Percentiles rank a stretch among this genome's conserved stretches.
Conservation (phyloP, 2,329 filamentous ascomycete genomes). For the Magnaporthiopsis incrustans region DNA sequence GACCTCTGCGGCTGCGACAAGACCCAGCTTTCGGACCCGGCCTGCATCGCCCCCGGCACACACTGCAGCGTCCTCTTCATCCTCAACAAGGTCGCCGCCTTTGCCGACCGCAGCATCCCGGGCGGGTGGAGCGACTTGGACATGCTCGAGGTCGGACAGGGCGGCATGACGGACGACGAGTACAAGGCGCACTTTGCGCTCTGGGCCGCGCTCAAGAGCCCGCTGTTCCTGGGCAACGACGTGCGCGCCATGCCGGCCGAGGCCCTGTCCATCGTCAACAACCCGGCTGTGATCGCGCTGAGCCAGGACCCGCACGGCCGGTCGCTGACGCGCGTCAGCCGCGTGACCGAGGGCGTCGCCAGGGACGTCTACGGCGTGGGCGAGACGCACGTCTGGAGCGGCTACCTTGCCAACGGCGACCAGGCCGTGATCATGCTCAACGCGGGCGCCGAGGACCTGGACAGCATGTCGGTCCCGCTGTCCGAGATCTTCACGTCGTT, state of each 20-base stretch:
- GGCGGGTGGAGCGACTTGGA: slow-evolving; percentile 16
- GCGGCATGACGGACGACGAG: slow-evolving; percentile 15
- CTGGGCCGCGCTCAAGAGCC: slow-evolving; percentile 15
- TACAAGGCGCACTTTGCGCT: slow-evolving; percentile 16
- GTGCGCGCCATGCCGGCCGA: slow-evolving; percentile 19
- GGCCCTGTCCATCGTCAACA: slow-evolving; percentile 30
- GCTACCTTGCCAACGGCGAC: slow-evolving; percentile 34
- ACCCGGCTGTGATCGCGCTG: slow-evolving; percentile 33
- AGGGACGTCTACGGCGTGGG: slow-evolving; percentile 11
- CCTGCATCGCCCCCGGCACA: slow-evolving; percentile 14
- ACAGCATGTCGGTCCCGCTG: slow-evolving; percentile 40
- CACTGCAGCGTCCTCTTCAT: slow-evolving; percentile 21
- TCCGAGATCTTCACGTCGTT: slow-evolving; percentile 43
- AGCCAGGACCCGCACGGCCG: slow-evolving; percentile 31
- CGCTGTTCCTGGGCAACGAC: slow-evolving; percentile 16
- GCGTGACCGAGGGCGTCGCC: slow-evolving; percentile 6
- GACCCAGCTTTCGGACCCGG: slow-evolving; percentile 3
- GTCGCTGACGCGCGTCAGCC: slow-evolving; percentile 23
- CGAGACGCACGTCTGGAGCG: slow-evolving; percentile 16
- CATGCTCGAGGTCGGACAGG: slow-evolving; percentile 16
- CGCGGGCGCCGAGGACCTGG: slow-evolving; percentile 27
- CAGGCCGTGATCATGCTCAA: slow-evolving; percentile 30
- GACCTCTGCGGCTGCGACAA: slow-evolving; percentile 18
- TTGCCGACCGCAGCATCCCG: slow-evolving; percentile 10
- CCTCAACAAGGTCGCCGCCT: slow-evolving; percentile 18